phyloP scores from a whole-genome alignment of 306 rosid genomes.

The Trichosanthes cucumerina region DNA sequence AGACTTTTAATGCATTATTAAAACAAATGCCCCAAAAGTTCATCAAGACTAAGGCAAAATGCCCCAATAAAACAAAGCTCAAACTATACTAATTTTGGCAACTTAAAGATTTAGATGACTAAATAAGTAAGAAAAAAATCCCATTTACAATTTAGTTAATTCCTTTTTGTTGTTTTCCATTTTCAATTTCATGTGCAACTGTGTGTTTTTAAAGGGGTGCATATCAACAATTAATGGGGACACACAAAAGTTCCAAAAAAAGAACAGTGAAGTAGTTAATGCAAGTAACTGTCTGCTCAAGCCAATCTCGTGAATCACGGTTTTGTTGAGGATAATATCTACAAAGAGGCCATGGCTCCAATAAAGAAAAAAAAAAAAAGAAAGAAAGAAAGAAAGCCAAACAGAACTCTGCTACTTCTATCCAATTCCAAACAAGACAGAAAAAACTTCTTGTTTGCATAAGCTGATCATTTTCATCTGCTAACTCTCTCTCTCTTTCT shows the following conservation, averaged over 20 bases:
- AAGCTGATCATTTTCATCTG: not conserved
- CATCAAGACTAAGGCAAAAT: not conserved
- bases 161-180: slow-evolving; percentile 16
- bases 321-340: slow-evolving; percentile 29
- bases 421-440: not conserved
- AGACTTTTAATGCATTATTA: not conserved
- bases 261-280: slow-evolving; percentile 39
- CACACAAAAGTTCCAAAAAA: slow-evolving; percentile 35
- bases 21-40: not conserved
- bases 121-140: slow-evolving; percentile 2
- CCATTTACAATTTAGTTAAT: not conserved
- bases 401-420: not conserved
- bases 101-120: not conserved
- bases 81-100: not conserved
- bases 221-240: slow-evolving; percentile 21
- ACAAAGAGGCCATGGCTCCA: slow-evolving; percentile 31
- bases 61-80: not conserved
- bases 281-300: slow-evolving; percentile 53
- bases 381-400: not conserved
- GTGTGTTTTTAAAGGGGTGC: slow-evolving; percentile 14
- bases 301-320: slow-evolving; percentile 84
- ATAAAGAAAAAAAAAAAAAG: not conserved
- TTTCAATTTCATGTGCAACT: slow-evolving; percentile 15
- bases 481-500: not conserved
- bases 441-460: not conserved